Percentiles rank a stretch among this genome's conserved stretches.
phyloP scores from a whole-genome alignment of 306 rosid species.

The Inga leiocalycina region DNA sequence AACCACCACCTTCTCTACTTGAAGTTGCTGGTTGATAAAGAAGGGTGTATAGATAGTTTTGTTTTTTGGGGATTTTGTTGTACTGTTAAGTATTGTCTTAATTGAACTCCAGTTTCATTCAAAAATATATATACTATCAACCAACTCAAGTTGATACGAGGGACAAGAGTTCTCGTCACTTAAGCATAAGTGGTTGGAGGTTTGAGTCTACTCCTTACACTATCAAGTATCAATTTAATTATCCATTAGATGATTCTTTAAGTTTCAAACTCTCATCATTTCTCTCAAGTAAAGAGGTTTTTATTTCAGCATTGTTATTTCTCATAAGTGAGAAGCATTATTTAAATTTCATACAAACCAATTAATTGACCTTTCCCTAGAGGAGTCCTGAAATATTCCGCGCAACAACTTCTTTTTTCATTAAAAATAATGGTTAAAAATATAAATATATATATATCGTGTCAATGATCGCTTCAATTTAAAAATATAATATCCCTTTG shows the following conservation, averaged over 20 bases:
- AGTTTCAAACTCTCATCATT: background rate
- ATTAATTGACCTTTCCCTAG: background rate
- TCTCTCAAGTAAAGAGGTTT: background rate
- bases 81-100: too few relatives aligned
- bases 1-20: too few relatives aligned
- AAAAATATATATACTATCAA: background rate
- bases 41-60: too few relatives aligned
- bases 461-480: background rate
- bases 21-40: too few relatives aligned
- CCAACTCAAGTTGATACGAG: background rate
- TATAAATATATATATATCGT: background rate
- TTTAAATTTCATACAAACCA: background rate
- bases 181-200: too few relatives aligned
- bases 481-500: background rate
- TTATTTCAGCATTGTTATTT: background rate
- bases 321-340: background rate
- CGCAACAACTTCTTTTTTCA: background rate
- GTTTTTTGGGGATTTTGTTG: too few relatives aligned
- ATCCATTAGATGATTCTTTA: too few relatives aligned
- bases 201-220: too few relatives aligned
- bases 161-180: too few relatives aligned
- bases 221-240: too few relatives aligned
- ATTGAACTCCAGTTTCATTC: too few relatives aligned
- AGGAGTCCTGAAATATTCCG: background rate
- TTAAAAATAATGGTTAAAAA: background rate